Base-by-base conservation (phyloP, 164 flowering plant species). In the Taxillus chinensis region DNA sequence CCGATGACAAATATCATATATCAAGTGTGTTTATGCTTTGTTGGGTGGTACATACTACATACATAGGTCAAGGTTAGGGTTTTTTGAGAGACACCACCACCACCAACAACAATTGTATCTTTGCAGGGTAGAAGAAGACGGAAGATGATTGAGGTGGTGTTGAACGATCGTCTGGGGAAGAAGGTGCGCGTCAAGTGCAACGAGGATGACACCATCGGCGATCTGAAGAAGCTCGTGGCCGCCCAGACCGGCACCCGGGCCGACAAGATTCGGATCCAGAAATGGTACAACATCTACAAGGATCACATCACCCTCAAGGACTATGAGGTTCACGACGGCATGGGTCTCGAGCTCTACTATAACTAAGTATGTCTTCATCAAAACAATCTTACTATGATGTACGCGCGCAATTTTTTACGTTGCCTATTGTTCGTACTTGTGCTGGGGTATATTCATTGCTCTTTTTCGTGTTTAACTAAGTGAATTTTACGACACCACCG, bases 291-390 rank as follows among this genome's bases (percentile, higher is more conserved):
- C 62, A 73, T 87, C 72, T 87, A 87, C 80, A 90, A 90, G 73
- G 97, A 90, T 46, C 97, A 87, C 68, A 90, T 90, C 77, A 90
- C 92, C 45, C 92, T 90, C 74, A 73, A 79, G 75, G 97, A 90
- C 72, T 90, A 90, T 73, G 97, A 90, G 77, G 86, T 90, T 61
- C 95, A 90, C 41, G 97, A 90, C 57, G 97, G 97, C 71, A 90
- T 87, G 95, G 95, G 95, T 63, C 97, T 90, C 63, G 92, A 90
- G 77, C 97, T 90, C 76, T 90, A 87, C 76, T 86, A 87, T 78
- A 90, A 87, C 64, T 86, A 72, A 51, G 46, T 16, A 43, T 37
- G 27, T 51, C 27, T 15, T 51, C 13, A 7, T 48, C 13, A 8
- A 8, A 27, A 27, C 27, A 27, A 27, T 27, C 51, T 3, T 14